Evolutionary conservation across 495 filamentous ascomycete species (phyloP).

Genomic region (Paragyromitra xinjiangensis): DNA sequence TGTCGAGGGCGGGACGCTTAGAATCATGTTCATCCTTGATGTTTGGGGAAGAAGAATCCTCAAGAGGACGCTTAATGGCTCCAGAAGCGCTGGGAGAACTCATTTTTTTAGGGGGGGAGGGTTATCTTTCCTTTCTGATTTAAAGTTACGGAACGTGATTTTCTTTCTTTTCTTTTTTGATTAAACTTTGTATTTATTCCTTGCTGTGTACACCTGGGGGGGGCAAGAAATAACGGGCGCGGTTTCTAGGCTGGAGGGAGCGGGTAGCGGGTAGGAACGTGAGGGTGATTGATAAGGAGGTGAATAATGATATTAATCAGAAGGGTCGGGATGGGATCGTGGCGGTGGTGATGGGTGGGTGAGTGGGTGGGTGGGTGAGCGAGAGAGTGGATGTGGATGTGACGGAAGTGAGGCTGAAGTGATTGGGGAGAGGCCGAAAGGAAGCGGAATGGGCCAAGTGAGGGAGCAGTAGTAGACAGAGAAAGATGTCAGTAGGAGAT

Average conservation of each 20-base stretch:
- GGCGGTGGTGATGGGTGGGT: conserved; percentile 52
- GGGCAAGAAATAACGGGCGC: conserved; percentile 58
- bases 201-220: conserved; percentile 57
- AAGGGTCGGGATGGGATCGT: conserved; percentile 49
- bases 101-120: conserved; percentile 54
- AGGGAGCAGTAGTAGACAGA: conserved; percentile 53
- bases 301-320: conserved; percentile 55
- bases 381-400: conserved; percentile 53
- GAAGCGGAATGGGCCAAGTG: conserved; percentile 50
- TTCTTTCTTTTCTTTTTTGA: conserved; percentile 54
- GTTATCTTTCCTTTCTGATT: conserved; percentile 58
- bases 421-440: conserved; percentile 44
- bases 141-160: conserved; percentile 58
- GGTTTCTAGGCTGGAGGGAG: conserved; percentile 54
- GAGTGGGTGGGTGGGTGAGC: conserved; percentile 44
- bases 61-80: conserved; percentile 90
- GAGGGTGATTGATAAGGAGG: conserved; percentile 53
- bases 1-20: conserved; percentile 95
- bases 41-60: conserved; percentile 94
- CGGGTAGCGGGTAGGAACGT: conserved; percentile 57
- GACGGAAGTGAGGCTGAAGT: conserved; percentile 43
- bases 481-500: conserved; percentile 56
- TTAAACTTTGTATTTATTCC: conserved; percentile 58
- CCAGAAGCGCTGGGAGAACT: conserved; percentile 65
- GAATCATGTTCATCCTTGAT: conserved; percentile 92